A percentile compares a stretch with the other conserved stretches of the same genome.
phyloP scores from a whole-genome alignment of 495 filamentous ascomycete species.

The Xylona heveae region DNA sequence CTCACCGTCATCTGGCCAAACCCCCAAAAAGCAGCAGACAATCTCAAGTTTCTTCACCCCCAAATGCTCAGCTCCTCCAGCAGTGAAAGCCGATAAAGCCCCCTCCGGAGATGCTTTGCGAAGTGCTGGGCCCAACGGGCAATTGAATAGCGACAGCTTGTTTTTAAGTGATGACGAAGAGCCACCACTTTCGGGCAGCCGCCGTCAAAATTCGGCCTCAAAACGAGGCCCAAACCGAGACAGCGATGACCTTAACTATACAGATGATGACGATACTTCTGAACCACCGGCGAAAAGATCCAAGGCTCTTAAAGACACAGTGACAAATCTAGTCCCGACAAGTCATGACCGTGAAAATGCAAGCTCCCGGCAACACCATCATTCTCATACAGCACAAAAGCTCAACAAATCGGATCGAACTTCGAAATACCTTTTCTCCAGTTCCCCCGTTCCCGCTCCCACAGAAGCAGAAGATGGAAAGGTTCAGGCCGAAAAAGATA shows the following conservation, averaged over 20 bases:
- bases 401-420: conserved; percentile 16
- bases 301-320: conserved; percentile 4
- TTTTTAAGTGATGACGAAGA: conserved; percentile 6
- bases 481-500: conserved; percentile 33
- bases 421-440: conserved; percentile 27
- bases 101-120: background rate
- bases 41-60: conserved; percentile 3
- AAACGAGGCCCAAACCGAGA: conserved; percentile 3
- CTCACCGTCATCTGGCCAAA: background rate
- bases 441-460: conserved; percentile 13
- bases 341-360: no score
- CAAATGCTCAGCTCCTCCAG: background rate
- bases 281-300: conserved; percentile 5
- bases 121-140: no score
- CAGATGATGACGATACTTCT: no score
- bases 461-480: conserved; percentile 7
- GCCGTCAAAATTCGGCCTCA: background rate
- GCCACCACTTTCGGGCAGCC: background rate
- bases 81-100: background rate
- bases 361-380: background rate
- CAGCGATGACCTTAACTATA: conserved; percentile 5
- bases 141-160: conserved; percentile 6
- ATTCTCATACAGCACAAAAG: conserved; percentile 9
- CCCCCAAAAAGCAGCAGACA: conserved; percentile 1
- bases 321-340: no score